A percentile compares a stretch with the other conserved stretches of the same genome.
phyloP scores from a whole-genome alignment of 352 stramenopile species.

The Phytophthora kernoviae region DNA sequence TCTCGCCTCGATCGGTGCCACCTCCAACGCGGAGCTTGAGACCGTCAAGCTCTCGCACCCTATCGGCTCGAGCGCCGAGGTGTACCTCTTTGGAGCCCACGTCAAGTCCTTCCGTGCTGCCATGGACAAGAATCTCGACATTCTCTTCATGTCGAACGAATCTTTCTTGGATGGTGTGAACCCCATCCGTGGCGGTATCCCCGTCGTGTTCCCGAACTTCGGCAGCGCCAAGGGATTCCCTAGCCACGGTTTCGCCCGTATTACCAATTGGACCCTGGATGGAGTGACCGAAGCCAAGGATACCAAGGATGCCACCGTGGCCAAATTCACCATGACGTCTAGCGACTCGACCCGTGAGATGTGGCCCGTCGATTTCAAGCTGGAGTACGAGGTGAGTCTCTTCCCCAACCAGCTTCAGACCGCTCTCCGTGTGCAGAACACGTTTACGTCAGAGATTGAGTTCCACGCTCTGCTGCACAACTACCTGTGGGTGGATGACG shows the following conservation, averaged over 20 bases:
- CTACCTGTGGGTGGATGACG: constrained; percentile 88
- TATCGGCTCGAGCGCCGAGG: constrained; percentile 50
- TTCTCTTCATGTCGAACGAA: constrained; percentile 81
- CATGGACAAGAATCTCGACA: constrained; percentile 35
- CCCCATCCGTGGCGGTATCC: constrained; percentile 86
- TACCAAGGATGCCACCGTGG: constrained; percentile 14
- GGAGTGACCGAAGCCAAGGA: constrained; percentile 2
- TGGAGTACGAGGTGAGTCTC: constrained; percentile 75
- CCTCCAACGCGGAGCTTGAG: constrained; percentile 44
- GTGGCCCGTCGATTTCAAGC: constrained; percentile 61
- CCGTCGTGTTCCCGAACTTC: constrained; percentile 91
- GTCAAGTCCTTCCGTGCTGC: constrained; percentile 55
- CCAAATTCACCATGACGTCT: constrained; percentile 35
- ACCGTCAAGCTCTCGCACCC: constrained; percentile 50
- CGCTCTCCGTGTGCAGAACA: constrained; percentile 88
- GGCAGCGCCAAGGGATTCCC: constrained; percentile 52
- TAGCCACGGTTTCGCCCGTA: constrained; percentile 86
- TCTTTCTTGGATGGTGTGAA: constrained; percentile 76
- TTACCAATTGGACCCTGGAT: constrained; percentile 28
- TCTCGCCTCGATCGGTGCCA: constrained; percentile 9
- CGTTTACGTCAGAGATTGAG: constrained; percentile 64
- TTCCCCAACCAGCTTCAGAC: constrained; percentile 62
- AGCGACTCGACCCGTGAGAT: constrained; percentile 34
- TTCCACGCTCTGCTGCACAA: constrained; percentile 96
- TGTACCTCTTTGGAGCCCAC: constrained; percentile 81